Evolutionary conservation across 148 eudicot genomes (phyloP).

Genomic region (Arbutus unedo): DNA sequence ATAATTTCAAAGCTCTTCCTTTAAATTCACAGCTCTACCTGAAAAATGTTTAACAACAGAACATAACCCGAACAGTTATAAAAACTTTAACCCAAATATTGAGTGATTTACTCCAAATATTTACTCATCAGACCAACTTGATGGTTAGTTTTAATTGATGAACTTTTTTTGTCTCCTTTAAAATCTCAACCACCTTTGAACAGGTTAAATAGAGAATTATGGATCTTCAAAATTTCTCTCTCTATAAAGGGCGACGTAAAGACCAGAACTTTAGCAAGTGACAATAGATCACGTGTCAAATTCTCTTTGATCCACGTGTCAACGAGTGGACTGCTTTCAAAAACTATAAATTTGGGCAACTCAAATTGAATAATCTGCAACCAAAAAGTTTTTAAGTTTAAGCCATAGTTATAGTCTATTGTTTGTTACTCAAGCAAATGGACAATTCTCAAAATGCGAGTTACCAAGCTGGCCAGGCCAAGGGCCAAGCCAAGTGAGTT

Average conservation of each 20-base stretch:
- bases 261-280: not conserved
- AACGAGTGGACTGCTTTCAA: not conserved
- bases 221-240: conserved; percentile 1
- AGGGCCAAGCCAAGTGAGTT: conserved; percentile 44
- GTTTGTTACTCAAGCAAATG: conserved; percentile 18
- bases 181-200: conserved; percentile 12
- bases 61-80: too few species aligned
- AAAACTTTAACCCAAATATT: too few species aligned
- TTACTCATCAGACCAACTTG: too few species aligned
- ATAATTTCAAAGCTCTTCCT: too few species aligned
- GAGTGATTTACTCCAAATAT: too few species aligned
- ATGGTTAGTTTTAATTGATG: not conserved
- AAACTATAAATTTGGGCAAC: conserved; percentile 20
- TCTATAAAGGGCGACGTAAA: not conserved
- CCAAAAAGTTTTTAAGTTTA: not conserved
- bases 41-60: too few species aligned
- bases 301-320: not conserved
- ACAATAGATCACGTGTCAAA: not conserved
- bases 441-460: conserved; percentile 28
- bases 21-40: too few species aligned
- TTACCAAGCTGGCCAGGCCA: conserved; percentile 46
- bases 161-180: conserved; percentile 13
- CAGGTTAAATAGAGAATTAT: not conserved
- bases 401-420: not conserved
- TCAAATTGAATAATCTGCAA: too few species aligned